phyloP scores from a whole-genome alignment of 2,329 filamentous ascomycete genomes.

The Knoxdaviesia proteae region DNA sequence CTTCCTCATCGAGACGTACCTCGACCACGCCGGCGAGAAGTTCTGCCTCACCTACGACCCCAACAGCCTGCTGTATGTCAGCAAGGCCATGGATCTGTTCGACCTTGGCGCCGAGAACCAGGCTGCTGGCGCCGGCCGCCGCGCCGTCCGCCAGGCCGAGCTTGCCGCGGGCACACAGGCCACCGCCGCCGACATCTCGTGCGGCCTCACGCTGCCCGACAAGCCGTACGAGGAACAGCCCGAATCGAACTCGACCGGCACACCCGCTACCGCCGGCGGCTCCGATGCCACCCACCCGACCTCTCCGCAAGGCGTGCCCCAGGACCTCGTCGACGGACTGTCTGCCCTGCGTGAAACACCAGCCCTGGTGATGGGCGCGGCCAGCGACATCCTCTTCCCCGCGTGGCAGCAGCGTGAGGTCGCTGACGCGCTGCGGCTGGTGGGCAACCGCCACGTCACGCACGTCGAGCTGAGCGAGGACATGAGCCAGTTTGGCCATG shows the following conservation, averaged over 20 bases:
- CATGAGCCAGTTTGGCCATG: constrained; percentile 84
- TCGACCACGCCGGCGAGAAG: constrained; percentile 95
- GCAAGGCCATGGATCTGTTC: constrained; percentile 97
- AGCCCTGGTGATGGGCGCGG: constrained; percentile 77
- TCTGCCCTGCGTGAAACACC: constrained; percentile 52
- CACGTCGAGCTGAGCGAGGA: constrained; percentile 89
- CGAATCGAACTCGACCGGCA: constrained; percentile 17
- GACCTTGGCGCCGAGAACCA: constrained; percentile 64
- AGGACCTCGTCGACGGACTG: constrained; percentile 62
- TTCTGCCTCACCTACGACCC: constrained; percentile 94
- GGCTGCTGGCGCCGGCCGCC: constrained; percentile 35
- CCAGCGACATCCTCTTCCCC: constrained; percentile 89
- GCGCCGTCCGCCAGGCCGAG: constrained; percentile 37
- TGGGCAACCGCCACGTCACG: constrained; percentile 62
- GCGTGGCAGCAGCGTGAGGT: constrained; percentile 96
- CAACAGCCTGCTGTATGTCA: constrained; percentile 88
- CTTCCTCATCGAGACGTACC: constrained; percentile 93
- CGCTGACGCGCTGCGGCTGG: constrained; percentile 56
- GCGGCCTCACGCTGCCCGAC: constrained; percentile 65
- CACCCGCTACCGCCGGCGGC: constrained; percentile 9
- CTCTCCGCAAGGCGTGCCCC: constrained; percentile 34
- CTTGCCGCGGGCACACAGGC: constrained; percentile 34
- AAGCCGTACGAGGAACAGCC: constrained; percentile 73
- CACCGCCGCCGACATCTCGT: constrained; percentile 21
- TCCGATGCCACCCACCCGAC: constrained; percentile 8